Evolutionary conservation across 441 rosid species (phyloP), one percentile per base, ranked within the genome.

Genomic region (Capsella rubella): DNA sequence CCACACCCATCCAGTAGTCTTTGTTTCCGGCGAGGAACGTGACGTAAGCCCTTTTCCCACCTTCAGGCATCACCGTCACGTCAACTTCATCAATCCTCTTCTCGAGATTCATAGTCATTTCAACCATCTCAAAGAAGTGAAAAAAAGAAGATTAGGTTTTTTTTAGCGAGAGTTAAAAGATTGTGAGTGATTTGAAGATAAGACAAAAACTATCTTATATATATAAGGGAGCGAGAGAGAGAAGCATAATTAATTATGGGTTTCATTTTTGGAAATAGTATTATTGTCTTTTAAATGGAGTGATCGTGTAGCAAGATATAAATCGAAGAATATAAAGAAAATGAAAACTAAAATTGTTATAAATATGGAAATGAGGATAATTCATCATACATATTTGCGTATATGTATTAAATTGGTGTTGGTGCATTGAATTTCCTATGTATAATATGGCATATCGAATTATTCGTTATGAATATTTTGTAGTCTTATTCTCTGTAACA

Each of bases 1-100:
- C 91, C 14, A 91, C 92, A 8, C 97, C 97, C 73, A 85, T 89
- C 72, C 84, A 79, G 4, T 90, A 92, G 53, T 92, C 91, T 4
- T 88, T 86, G 60, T 82, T 80, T 21, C 97, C 94, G 0, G 97
- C 94, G 68, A 92, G 73, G 75, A 92, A 92, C 0, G 94, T 85
- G 1, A 90, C 87, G 34, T 84, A 88, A 1, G 92, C 96, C 25
- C 83, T 87, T 37, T 78, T 82, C 32, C 42, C 57, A 9, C 9
- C 5, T 3, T 40, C 39, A 14, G 25, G 11, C 3, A 0, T 61
- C 7, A 9, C 40, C 12, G 13, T 6, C 52, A 54, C 6, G 51
- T 45, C 39, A 21, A 7, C 13, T 42, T 40, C 64, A 21, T 21
- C 25, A 10, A 49, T 70, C 71, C 11, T 51, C 46, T 8, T 51